phyloP scores from a whole-genome alignment of 495 filamentous ascomycete genomes.

The Aspergillus ostianus region DNA sequence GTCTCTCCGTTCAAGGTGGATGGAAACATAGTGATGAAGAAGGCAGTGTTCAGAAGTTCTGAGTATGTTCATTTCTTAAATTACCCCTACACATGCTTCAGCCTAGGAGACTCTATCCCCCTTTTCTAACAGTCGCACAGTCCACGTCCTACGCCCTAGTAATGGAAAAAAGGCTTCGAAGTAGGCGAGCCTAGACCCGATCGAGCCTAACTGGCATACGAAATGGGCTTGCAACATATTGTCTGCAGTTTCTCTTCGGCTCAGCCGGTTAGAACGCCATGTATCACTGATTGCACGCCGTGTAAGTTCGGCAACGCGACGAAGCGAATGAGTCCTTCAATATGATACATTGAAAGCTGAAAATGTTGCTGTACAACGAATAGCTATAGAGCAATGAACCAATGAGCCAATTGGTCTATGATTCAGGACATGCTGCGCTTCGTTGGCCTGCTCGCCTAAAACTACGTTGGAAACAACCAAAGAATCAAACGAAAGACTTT shows the following conservation, averaged over 20 bases:
- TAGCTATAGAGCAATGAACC: neutral
- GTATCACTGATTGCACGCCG: neutral
- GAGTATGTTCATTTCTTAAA: neutral
- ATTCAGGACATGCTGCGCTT: too few species aligned
- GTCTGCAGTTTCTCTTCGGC: neutral
- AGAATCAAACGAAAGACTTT: too few species aligned
- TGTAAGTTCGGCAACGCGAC: neutral
- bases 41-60: neutral
- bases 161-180: neutral
- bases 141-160: neutral
- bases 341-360: neutral
- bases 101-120: neutral
- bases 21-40: neutral
- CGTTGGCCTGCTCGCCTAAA: too few species aligned
- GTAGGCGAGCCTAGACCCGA: neutral
- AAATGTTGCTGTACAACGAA: neutral
- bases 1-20: neutral
- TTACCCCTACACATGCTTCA: neutral
- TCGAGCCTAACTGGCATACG: neutral
- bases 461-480: too few species aligned
- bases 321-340: neutral
- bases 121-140: neutral
- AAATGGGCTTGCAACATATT: neutral
- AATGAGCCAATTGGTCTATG: too few species aligned
- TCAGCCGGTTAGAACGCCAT: neutral